Base-by-base conservation (phyloP, 2,329 filamentous ascomycete genomes). In the Chrysoporthe deuterocubensis region DNA sequence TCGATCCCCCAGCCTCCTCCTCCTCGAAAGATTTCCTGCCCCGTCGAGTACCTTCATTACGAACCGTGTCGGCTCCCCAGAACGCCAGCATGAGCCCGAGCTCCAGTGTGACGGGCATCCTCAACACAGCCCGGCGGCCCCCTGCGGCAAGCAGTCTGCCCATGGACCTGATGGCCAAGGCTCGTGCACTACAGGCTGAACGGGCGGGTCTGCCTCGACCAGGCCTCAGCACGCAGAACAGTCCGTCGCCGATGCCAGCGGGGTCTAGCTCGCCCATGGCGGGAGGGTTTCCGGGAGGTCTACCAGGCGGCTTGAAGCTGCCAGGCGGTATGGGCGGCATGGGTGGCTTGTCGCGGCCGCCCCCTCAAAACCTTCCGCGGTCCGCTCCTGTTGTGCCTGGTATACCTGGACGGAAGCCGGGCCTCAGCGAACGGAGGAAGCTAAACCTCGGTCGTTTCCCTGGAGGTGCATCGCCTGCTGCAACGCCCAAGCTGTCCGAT, bases 41-140 rank as follows among this genome's bases (percentile, higher is more conserved):
- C 66, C 81, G 85, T 76, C 79, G 88, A 77, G 75, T 89, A 67
- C 84, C 88, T 26, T 87, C 87, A 5, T 77, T 89, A 54, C 86
- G 89, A 72, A 86, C 87, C 59, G 78, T 86, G 26, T 88, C 89
- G 65, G 87, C 90, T 62, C 81, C 89, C 26, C 81, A 83, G 71
- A 82, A 54, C 11, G 14, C 81, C 65, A 75, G 80, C 67, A 94
- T 97, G 88, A 92, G 88, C 66, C 81, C 91, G 7, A 94, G 89
- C n/a, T 97, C 94, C n/a, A 96, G 91, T 40, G 90, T 92, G 52
- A 83, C 94, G 4, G 93, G 93, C 52, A 87, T 92, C 67, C 82
- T 97, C 74, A 93, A 90, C 78, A 87, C 81, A 71, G 88, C 86
- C 4, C 82, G 88, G 68, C 82, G 86, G 61, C 88, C 87, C 3